Base-by-base conservation (phyloP, 257 asterid species). In the Nicotiana knightiana region DNA sequence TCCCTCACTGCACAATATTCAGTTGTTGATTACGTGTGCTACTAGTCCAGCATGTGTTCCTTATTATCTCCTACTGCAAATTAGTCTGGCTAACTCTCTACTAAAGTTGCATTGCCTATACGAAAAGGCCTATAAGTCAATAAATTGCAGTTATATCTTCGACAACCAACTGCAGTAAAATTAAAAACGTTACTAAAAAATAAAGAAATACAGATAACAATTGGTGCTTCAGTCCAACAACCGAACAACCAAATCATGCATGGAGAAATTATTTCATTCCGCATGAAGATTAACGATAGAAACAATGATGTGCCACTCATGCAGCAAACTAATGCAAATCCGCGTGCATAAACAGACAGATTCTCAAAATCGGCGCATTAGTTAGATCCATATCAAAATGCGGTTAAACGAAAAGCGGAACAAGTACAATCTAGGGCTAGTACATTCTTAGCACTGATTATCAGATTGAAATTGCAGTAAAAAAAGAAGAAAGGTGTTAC, bases 401-500 rank as follows among this genome's bases (percentile, higher is more conserved):
- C 78, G 4, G 21, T 71, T 71, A 71, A 46, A 43, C 4, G 12
- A n/a, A 39, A 39, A 39, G 58, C 77, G 24, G 6, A 43, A 11
- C 12, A 32, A 39, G 6, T 70, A 4, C 35, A 43, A 70, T 81
- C 65, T 82, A 59, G 57, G 83, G 64, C 43, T 71, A 33, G 16
- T 26, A 64, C 21, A 43, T 43, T 21, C 2, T 8, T 65, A 43
- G 33, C n/a, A 61, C 15, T 53, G 12, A n/a, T 0, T 62, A 82
- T 28, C 35, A 11, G 51, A 43, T 43, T 43, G 51, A 43, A 43
- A 43, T 43, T 43, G 51, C 51, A 43, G 51, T 43, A 43, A 12
- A 68, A 21, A 4, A 79, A 53, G 54, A 6, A 3, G 35, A 67
- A 15, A 76, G 68, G 10, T 51, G 24, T 76, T 79, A 89, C 92